Evolutionary conservation across 2,329 filamentous ascomycete species (phyloP).

Genomic region (Coniella vitis): DNA sequence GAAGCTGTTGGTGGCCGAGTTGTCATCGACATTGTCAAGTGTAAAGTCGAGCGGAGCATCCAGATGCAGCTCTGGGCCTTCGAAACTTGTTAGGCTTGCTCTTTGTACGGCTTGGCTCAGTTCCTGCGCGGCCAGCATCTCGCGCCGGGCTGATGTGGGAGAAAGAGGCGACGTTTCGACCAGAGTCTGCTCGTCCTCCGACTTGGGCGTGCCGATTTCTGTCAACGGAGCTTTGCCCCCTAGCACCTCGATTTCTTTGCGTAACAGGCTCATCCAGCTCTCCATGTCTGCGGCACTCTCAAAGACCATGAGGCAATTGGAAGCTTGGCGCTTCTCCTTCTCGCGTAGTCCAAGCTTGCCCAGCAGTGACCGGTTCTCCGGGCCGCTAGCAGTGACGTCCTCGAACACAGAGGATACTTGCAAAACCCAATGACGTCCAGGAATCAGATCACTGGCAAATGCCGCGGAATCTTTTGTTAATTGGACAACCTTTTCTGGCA

Average conservation of each 20-base stretch:
- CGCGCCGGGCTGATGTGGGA: constrained; percentile 30
- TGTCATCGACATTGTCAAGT: constrained; percentile 43
- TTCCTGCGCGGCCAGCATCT: constrained; percentile 41
- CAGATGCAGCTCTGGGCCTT: constrained; percentile 23
- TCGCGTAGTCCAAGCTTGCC: constrained; percentile 57
- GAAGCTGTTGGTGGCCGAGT: constrained; percentile 51
- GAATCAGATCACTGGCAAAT: constrained; percentile 73
- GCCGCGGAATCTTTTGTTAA: constrained; percentile 70
- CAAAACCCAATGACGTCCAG: constrained; percentile 73
- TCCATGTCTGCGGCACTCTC: constrained; percentile 70
- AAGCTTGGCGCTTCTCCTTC: constrained; percentile 48
- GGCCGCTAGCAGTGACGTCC: constrained; percentile 42
- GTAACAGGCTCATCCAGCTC: constrained; percentile 61
- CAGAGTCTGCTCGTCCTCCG: constrained; percentile 29
- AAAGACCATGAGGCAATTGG: constrained; percentile 66
- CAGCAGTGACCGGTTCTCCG: constrained; percentile 55
- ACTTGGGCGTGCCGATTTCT: constrained; percentile 49
- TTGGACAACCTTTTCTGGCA: constrained; percentile 68
- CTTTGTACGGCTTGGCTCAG: constrained; percentile 28
- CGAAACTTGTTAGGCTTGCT: too few relatives aligned
- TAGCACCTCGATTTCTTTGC: constrained; percentile 62
- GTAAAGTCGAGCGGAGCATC: constrained; percentile 23
- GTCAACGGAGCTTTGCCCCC: constrained; percentile 59
- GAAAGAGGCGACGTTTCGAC: not conserved
- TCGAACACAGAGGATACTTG: constrained; percentile 65